Evolutionary conservation across 805 yeast species (phyloP).

Genomic region (Suhomyces kilbournensis): DNA sequence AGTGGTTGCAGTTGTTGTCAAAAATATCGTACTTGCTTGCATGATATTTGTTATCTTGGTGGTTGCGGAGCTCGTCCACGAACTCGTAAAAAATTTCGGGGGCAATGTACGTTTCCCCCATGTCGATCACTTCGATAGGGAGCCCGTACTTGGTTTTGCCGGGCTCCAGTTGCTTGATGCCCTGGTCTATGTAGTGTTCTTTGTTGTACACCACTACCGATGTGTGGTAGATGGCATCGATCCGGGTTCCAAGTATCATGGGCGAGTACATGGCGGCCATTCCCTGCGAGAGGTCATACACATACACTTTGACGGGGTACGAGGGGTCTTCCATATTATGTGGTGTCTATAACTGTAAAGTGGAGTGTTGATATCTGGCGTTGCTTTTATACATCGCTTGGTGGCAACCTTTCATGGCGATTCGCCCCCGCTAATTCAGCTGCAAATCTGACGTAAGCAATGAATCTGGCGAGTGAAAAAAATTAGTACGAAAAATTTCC

Average conservation of each 20-base stretch:
- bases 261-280: slow-evolving; percentile 52
- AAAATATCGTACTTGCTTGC: slow-evolving; percentile 54
- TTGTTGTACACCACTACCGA: slow-evolving; percentile 51
- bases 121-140: slow-evolving; percentile 50
- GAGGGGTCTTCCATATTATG: slow-evolving; percentile 18
- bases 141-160: slow-evolving; percentile 59
- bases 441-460: slow-evolving; percentile 1
- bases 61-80: slow-evolving; percentile 44
- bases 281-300: slow-evolving; percentile 63
- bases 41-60: slow-evolving; percentile 39
- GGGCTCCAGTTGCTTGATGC: slow-evolving; percentile 44
- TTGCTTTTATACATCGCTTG: background rate
- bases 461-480: background rate
- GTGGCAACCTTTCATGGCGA: background rate
- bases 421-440: background rate
- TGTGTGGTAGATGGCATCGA: slow-evolving; percentile 70
- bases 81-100: slow-evolving; percentile 53
- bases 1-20: slow-evolving; percentile 66
- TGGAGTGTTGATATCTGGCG: background rate
- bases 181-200: slow-evolving; percentile 60
- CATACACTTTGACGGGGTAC: slow-evolving; percentile 50
- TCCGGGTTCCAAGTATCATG: slow-evolving; percentile 47
- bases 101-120: slow-evolving; percentile 53
- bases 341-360: no score
- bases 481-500: background rate